Evolutionary conservation across 2,329 filamentous ascomycete species (phyloP).

Genomic region (Fusarium ramigenum): DNA sequence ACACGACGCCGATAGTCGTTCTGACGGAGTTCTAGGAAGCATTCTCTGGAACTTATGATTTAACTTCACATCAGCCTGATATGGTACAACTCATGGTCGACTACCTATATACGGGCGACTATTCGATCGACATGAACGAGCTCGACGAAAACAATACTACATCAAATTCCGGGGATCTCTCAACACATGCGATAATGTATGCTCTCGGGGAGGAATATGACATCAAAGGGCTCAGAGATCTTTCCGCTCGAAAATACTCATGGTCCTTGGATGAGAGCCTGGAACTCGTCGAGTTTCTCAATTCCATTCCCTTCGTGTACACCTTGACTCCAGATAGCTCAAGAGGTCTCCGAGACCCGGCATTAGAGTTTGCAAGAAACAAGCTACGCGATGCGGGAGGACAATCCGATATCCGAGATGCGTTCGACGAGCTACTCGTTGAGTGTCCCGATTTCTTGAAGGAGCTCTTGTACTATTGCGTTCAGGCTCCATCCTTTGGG

Average conservation of each 20-base stretch:
- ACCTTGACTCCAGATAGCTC: background rate
- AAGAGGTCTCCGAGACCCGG: background rate
- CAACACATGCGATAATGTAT: slow-evolving; percentile 4
- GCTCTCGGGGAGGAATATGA: slow-evolving; percentile 26
- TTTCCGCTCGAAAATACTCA: slow-evolving; percentile 18
- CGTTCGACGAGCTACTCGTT: background rate
- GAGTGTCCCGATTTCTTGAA: slow-evolving; percentile 14
- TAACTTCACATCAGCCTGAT: background rate
- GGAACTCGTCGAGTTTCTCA: slow-evolving; percentile 1
- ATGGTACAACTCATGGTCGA: slow-evolving; percentile 25
- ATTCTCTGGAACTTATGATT: slow-evolving; percentile 5
- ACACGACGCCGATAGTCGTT: too few relatives aligned
- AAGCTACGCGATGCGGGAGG: background rate
- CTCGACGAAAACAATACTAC: accelerated
- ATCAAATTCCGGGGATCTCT: background rate
- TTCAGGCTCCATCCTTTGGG: background rate
- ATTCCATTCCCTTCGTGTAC: slow-evolving; percentile 9
- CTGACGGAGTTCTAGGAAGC: background rate
- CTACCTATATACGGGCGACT: slow-evolving; percentile 24
- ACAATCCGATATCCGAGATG: background rate
- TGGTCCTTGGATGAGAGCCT: background rate
- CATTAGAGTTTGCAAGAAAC: background rate
- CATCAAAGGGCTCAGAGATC: background rate
- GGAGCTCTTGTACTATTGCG: slow-evolving; percentile 1
- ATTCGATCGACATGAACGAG: background rate